Conservation (phyloP, 225 moss, liverwort and hornwort genomes). For the Ulota crispa region DNA sequence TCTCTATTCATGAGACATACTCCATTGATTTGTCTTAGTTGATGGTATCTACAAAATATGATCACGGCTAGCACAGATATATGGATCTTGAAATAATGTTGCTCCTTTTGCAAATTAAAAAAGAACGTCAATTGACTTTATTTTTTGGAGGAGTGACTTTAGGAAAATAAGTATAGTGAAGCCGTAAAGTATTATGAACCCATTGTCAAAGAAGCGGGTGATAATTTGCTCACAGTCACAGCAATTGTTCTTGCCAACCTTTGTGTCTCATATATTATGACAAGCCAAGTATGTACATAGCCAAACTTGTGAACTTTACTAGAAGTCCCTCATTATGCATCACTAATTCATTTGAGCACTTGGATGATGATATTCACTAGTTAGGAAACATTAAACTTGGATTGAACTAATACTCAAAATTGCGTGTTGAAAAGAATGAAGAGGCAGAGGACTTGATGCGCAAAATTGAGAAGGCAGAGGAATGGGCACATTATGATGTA, state of each 20-base stretch:
- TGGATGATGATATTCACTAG: background rate
- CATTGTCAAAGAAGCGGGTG: conserved; percentile 62
- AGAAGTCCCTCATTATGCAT: background rate
- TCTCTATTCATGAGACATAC: background rate
- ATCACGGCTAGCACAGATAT: background rate
- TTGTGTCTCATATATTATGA: conserved; percentile 91
- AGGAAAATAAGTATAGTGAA: conserved; percentile 83
- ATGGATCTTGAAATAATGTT: background rate
- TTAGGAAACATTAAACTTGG: background rate
- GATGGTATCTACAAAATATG: background rate
- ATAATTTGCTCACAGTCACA: conserved; percentile 55
- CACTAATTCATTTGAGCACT: background rate
- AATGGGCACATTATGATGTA: conserved; percentile 76
- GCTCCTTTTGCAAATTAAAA: background rate
- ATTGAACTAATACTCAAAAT: background rate
- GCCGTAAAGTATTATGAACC: conserved; percentile 90
- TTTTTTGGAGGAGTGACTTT: background rate
- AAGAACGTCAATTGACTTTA: background rate
- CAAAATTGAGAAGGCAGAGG: conserved; percentile 90
- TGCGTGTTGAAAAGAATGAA: conserved; percentile 61
- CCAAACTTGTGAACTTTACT: background rate
- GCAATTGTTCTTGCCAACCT: conserved; percentile 90
- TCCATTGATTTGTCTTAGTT: background rate
- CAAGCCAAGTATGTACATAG: conserved; percentile 43
- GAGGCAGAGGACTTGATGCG: conserved; percentile 93